phyloP scores from a whole-genome alignment of 2,329 filamentous ascomycete species.

The Septoria petroselini region DNA sequence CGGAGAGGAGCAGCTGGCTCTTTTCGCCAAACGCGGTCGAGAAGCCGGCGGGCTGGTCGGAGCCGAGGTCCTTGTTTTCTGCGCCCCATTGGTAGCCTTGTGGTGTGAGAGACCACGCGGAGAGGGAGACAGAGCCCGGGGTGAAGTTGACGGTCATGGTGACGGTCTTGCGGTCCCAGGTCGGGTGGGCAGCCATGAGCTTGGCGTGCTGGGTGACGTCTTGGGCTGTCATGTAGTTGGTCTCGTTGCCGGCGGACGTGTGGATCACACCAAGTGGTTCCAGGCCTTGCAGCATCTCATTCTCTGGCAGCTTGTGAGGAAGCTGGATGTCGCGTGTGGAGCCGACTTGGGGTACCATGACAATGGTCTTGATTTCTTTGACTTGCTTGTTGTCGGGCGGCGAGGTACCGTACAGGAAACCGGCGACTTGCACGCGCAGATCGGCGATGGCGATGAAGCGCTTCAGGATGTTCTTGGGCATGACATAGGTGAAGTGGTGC shows the following conservation, averaged over 20 bases:
- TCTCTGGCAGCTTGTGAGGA: conserved; percentile 83
- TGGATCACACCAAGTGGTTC: conserved; percentile 95
- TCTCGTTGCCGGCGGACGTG: conserved; percentile 89
- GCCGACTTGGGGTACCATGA: conserved; percentile 95
- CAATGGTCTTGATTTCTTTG: conserved; percentile 94
- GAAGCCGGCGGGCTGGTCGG: conserved; percentile 92
- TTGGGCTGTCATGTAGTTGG: conserved; percentile 90
- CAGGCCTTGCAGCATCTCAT: conserved; percentile 80
- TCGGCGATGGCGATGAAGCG: conserved; percentile 97
- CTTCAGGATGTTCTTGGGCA: conserved; percentile 98
- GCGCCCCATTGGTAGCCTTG: conserved; percentile 94
- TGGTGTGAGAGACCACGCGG: conserved; percentile 89
- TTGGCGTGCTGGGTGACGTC: conserved; percentile 94
- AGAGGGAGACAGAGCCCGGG: conserved; percentile 89
- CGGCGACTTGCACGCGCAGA: conserved; percentile 91
- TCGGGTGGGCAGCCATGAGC: conserved; percentile 76
- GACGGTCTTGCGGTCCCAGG: conserved; percentile 85
- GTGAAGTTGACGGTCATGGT: conserved; percentile 97
- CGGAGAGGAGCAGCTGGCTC: conserved; percentile 86
- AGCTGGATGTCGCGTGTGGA: conserved; percentile 88
- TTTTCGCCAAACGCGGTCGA: conserved; percentile 79
- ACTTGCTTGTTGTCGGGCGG: conserved; percentile 93
- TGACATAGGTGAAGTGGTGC: conserved; percentile 87
- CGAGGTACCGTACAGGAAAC: conserved; percentile 89
- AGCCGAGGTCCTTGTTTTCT: conserved; percentile 88